Percentiles rank a stretch among this genome's conserved stretches.
These are phyloP conservation scores for Stachybotrys chartarum DNA, from an alignment of 2,329 filamentous ascomycete species.

Conservation along the genomic window DNA sequence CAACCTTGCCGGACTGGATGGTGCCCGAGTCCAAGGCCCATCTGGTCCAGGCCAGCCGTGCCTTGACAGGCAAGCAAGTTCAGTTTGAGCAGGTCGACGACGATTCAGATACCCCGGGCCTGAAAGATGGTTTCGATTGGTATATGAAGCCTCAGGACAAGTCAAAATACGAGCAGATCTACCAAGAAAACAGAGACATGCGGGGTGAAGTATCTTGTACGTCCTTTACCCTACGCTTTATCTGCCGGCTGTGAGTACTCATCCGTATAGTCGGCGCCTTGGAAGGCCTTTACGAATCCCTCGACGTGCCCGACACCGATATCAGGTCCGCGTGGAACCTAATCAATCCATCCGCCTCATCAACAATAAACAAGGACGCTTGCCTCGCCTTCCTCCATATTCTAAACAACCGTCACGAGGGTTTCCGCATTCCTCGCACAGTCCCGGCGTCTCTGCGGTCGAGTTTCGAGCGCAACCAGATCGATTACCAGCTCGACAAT, in stretches of 20 bases:
- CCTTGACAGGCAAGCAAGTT: constrained; percentile 70
- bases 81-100: constrained; percentile 82
- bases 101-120: constrained; percentile 71
- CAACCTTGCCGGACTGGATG: constrained; percentile 85
- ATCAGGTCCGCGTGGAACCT: constrained; percentile 93
- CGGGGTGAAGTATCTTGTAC: constrained; percentile 76
- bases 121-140: constrained; percentile 98
- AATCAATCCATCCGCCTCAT: constrained; percentile 80
- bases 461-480: constrained; percentile 91
- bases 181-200: constrained; percentile 81
- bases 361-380: constrained; percentile 89
- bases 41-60: constrained; percentile 75
- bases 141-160: constrained; percentile 95
- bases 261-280: constrained; percentile 61
- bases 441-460: constrained; percentile 86
- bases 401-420: constrained; percentile 90
- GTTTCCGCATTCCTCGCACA: constrained; percentile 84
- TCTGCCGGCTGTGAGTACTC: constrained; percentile 4
- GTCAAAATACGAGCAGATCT: constrained; percentile 94
- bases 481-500: constrained; percentile 89
- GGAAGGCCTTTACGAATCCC: constrained; percentile 75
- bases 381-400: constrained; percentile 93
- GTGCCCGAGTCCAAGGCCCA: constrained; percentile 93
- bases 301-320: constrained; percentile 69
- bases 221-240: constrained; percentile 19